Base-by-base conservation (phyloP, 1,139 yeast species). In the Yamadazyma kanchanaburiensis region DNA sequence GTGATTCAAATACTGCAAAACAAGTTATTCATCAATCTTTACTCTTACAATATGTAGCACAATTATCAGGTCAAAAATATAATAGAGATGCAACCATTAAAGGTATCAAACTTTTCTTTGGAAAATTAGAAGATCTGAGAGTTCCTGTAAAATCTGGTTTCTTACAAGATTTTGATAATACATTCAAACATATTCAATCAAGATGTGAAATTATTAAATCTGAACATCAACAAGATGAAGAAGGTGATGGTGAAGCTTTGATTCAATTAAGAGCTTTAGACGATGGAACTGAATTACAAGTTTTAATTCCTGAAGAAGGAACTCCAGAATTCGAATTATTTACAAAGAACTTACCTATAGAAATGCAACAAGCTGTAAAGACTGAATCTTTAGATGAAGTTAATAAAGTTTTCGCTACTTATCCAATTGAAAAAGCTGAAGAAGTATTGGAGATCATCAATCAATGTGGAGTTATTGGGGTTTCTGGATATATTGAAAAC, bases 211-310 rank as follows among this genome's bases (percentile, higher is more conserved):
- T 87, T 4, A 70, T 94, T 33, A 56, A 64, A 31, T 52, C 64
- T 34, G 78, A 72, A 40, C 61, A 65, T 31, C 25, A 19, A 4
- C 42, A 36, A 12, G 67, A 61, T 36, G 53, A 52, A 22, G 70
- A 59, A 22, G 61, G 51, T 15, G 85, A 74, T 29, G 86, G 76
- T 15, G 91, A 80, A 42, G 94, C 84, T 31, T 76, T 79, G 42
- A 88, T 91, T 43, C 97, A 91, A 58, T 66, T 91, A 48, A 84
- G 86, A 48, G 79, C 96, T 0, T 74, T 89, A 31, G 97, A 91
- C 57, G 95, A 94, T 21, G 74, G 78, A 37, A 75, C 91, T 1
- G 80, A 84, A 54, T 68, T 91, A 28, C 67, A 76, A 30, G 89
- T 91, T 12, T 73, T 70, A 33, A 64, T 88, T 12, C 98, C 98